Evolutionary conservation across 78 protist genomes (phyloP), one percentile per base, ranked within the genome.

Genomic region (Emiliania huxleyi): DNA sequence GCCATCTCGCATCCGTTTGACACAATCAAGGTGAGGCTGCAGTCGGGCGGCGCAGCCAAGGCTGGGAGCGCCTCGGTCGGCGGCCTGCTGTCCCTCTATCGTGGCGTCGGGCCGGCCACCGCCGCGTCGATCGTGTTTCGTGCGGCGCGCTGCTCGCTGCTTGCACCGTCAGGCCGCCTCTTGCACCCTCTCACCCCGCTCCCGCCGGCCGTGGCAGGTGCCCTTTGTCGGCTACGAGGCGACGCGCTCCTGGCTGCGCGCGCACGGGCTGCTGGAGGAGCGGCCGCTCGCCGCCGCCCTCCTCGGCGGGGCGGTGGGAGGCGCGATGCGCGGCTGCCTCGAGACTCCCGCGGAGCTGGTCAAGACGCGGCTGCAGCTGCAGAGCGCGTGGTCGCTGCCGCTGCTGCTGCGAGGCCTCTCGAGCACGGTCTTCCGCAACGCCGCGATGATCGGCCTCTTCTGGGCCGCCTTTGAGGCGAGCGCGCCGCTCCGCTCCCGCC

Each of bases 301-400:
- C 44, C 8, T 38, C 84, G 40, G 25, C 46, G 84, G 84, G 44
- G 84, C 84, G 84, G 40, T 15, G 21, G 84, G 84, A 0, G 84
- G 84, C 44, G 84, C 25, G 44, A 35, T 73, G 84, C 84, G 84
- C 84, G 84, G 84, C 43, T 73, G 44, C 44, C 45, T 38, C 44
- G 84, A 73, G 84, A 38, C 84, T 0, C 84, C 84, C 46, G 40
- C 44, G 33, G 84, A 73, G 84, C 84, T 73, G 12, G 45, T 73
- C 84, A 73, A 73, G 84, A 73, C 84, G 43, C 84, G 84, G 84
- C 84, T 18, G 84, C 84, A 73, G 84, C 84, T 73, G 45, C 33
- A 6, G 46, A 0, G 1, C 18, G 23, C 84, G 33, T 73, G 84
- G 84, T 2, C 8, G 2, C 0, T 0, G 23, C 1, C 40, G 23